Conservation (phyloP, 1,139 yeast genomes). For the Arxiozyma slooffiae region DNA sequence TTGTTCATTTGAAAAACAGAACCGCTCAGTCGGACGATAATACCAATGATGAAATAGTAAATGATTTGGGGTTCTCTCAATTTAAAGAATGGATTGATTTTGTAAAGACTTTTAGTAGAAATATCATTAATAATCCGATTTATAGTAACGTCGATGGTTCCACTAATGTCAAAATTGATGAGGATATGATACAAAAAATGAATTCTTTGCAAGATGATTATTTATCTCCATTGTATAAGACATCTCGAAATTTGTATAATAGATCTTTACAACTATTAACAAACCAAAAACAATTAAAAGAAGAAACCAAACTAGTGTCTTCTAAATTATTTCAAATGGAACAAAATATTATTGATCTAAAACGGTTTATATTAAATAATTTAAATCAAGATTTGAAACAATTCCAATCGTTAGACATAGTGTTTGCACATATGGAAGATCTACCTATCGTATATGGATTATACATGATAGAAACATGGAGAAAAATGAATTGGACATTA, state of each 20-base stretch:
- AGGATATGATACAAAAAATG: not conserved
- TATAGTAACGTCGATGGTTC: not conserved
- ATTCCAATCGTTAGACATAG: conserved; percentile 37
- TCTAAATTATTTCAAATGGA: not conserved
- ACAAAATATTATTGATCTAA: not conserved
- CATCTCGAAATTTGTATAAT: conserved; percentile 28
- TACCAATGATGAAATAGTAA: not conserved
- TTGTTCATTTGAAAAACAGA: not conserved
- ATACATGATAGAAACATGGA: conserved; percentile 55
- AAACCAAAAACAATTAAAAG: conserved; percentile 21
- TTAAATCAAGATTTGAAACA: conserved; percentile 30
- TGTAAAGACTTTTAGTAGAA: conserved; percentile 1
- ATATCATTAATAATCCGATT: not conserved
- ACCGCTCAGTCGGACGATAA: not conserved
- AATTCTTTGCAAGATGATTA: not conserved
- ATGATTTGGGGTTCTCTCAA: not conserved
- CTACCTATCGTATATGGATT: conserved; percentile 76
- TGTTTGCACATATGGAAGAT: conserved; percentile 50
- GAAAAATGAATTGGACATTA: conserved; percentile 35
- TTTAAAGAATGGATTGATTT: not conserved
- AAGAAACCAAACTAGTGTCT: conserved; percentile 24
- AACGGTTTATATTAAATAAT: conserved; percentile 28
- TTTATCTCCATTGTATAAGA: not conserved
- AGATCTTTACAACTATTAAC: conserved; percentile 28
- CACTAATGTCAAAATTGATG: not conserved